Conservation (phyloP, 805 yeast genomes). For the Metschnikowia lochheadii region DNA sequence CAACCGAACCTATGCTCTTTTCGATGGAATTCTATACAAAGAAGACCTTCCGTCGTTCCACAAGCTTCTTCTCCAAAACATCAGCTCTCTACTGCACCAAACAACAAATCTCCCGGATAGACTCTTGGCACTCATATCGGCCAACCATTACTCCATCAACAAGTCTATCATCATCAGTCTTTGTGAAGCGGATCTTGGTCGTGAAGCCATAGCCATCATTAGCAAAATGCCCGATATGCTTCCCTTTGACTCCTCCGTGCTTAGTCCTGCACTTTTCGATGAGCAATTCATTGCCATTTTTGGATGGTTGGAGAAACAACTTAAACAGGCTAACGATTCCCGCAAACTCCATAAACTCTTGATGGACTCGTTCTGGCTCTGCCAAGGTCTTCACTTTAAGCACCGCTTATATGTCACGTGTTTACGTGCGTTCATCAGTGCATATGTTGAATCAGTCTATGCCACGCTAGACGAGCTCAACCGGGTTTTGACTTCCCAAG, state of each 20-base stretch:
- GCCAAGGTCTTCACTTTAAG: not conserved
- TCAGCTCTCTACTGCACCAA: constrained; percentile 4
- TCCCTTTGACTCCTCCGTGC: constrained; percentile 1
- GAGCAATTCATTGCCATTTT: constrained; percentile 9
- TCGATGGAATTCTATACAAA: constrained; percentile 25
- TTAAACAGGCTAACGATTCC: not conserved
- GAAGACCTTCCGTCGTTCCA: constrained; percentile 33
- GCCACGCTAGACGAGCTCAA: constrained; percentile 5
- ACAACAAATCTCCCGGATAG: constrained; percentile 15
- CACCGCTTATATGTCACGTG: constrained; percentile 1
- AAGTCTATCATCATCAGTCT: constrained; percentile 26
- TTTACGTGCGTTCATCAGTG: constrained; percentile 7
- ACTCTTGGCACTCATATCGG: constrained; percentile 17
- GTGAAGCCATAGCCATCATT: constrained; percentile 26
- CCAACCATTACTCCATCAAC: constrained; percentile 25
- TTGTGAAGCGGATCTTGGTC: constrained; percentile 22
- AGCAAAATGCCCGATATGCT: constrained; percentile 16
- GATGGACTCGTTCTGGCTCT: constrained; percentile 1
- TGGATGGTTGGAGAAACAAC: constrained; percentile 2
- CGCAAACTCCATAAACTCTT: constrained; percentile 2
- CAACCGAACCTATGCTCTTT: constrained; percentile 14
- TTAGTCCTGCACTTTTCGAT: constrained; percentile 3
- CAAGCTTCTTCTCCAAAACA: constrained; percentile 17
- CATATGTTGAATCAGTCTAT: constrained; percentile 10
- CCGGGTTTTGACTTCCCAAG: not conserved